Evolutionary conservation across 176 grass and related monocot genomes (phyloP), one percentile per base, ranked within the genome.

Genomic region (Carex littledalei): DNA sequence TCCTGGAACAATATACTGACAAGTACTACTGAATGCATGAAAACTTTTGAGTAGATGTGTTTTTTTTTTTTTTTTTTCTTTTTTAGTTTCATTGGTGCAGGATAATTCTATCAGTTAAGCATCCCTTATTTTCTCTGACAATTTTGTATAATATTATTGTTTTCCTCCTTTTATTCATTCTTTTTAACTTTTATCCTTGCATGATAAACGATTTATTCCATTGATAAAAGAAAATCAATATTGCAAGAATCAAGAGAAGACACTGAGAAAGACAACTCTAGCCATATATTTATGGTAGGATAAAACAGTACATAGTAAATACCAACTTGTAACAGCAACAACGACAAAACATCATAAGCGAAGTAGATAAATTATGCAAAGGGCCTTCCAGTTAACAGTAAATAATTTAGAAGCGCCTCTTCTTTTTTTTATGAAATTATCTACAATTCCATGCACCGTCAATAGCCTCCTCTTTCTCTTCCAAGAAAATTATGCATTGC

Each of bases 401-500:
- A 83, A 83, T 83, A 83, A 78, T 56, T 83, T 31, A 26, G 81
- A 83, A 69, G 81, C 16, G 17, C 35, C 39, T 83, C 35, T 13
- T 12, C 0, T 50, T 45, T 10, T 31, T 76, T 54, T 83, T 52
- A 67, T 67, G 20, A 49, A 67, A 83, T 83, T 83, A 83, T 83
- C 81, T 83, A 83, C 81, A 83, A 13, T 83, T 83, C 32, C 81
- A 68, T 14, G 13, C 52, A 5, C 45, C 63, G 34, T 24, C 8
- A 1, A 54, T 16, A 14, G 45, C 17, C 26, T 35, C 43, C 45
- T 67, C 14, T 43, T 80, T 24, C 60, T 12, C 50, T 68, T 83
- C 81, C 16, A 16, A 5, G 21, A 83, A 83, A 83, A 68, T 53
- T 69, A 83, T 32, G 81, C 81, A 4, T 83, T 83, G 81, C 81